These are phyloP conservation scores for Neonectria ditissima DNA, from an alignment of 2,329 filamentous ascomycete species.

Conservation along the genomic window DNA sequence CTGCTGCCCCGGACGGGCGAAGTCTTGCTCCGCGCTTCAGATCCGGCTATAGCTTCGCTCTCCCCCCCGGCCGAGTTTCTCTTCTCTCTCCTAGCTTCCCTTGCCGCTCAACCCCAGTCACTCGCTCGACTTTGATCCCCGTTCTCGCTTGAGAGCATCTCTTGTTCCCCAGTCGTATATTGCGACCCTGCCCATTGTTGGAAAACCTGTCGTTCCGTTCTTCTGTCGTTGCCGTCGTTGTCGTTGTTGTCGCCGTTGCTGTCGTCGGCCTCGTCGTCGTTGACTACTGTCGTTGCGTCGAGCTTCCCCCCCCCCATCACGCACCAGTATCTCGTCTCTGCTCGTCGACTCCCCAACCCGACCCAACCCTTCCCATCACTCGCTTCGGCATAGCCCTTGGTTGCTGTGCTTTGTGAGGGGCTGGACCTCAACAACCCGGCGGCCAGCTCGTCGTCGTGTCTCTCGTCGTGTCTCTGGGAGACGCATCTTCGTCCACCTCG, in stretches of 20 bases:
- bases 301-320: conserved; percentile 8
- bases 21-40: neutral
- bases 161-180: conserved; percentile 16
- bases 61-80: conserved; percentile 33
- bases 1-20: neutral
- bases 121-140: conserved; percentile 29
- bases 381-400: conserved; percentile 14
- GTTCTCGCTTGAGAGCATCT: conserved; percentile 9
- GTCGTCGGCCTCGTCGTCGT: neutral
- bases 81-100: conserved; percentile 1
- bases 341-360: neutral
- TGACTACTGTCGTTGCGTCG: conserved; percentile 24
- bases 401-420: conserved; percentile 17
- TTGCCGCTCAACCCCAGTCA: conserved; percentile 25
- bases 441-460: neutral
- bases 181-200: conserved; percentile 27
- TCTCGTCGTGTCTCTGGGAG: conserved; percentile 9
- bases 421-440: conserved; percentile 14
- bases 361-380: neutral
- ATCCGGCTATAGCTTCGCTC: conserved; percentile 44
- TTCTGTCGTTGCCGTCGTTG: conserved; percentile 34
- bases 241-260: neutral
- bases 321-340: conserved; percentile 10
- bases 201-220: conserved; percentile 4
- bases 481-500: conserved; percentile 9